Percentiles rank a stretch among this genome's conserved stretches.
These are phyloP conservation scores for Conoideocrella luteorostrata DNA, from an alignment of 2,329 filamentous ascomycete species.

Conservation along the genomic window DNA sequence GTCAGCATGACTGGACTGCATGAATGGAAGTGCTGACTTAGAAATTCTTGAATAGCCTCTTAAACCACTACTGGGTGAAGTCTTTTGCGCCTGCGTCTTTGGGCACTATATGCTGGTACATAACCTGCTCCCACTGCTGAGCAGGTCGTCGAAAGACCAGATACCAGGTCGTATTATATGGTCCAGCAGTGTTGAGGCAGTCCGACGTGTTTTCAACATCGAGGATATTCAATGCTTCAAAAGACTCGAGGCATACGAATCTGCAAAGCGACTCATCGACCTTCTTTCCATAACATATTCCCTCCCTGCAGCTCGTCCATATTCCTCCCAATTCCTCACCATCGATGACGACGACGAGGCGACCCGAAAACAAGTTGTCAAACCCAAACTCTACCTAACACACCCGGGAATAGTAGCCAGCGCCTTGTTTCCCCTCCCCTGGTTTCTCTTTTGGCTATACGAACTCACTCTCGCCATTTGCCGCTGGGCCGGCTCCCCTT, in stretches of 20 bases:
- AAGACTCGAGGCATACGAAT: conserved; percentile 67
- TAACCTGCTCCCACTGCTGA: conserved; percentile 68
- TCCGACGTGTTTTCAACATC: conserved; percentile 44
- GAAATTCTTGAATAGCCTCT: conserved; percentile 34
- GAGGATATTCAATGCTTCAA: conserved; percentile 71
- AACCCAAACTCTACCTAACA: conserved; percentile 65
- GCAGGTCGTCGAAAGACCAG: conserved; percentile 34
- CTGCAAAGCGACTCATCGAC: conserved; percentile 81
- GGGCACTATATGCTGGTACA: conserved; percentile 90
- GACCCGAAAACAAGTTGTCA: conserved; percentile 10
- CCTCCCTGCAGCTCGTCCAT: conserved; percentile 55
- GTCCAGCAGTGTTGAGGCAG: conserved; percentile 76
- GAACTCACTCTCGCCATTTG: conserved; percentile 60
- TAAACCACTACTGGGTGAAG: conserved; percentile 60
- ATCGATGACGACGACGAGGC: conserved; percentile 15
- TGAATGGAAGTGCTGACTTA: conserved; percentile 14
- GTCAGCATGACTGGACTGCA: conserved; percentile 32
- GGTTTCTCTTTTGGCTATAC: conserved; percentile 66
- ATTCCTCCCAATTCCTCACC: conserved; percentile 51
- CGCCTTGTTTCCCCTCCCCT: conserved; percentile 67
- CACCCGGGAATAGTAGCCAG: conserved; percentile 88
- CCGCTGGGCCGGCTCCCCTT: conserved; percentile 76
- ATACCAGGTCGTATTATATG: conserved; percentile 68
- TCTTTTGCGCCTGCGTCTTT: conserved; percentile 90
- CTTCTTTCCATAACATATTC: conserved; percentile 67